Base-by-base conservation (phyloP, 2,329 filamentous ascomycete genomes). In the Aureobasidium vineae region DNA sequence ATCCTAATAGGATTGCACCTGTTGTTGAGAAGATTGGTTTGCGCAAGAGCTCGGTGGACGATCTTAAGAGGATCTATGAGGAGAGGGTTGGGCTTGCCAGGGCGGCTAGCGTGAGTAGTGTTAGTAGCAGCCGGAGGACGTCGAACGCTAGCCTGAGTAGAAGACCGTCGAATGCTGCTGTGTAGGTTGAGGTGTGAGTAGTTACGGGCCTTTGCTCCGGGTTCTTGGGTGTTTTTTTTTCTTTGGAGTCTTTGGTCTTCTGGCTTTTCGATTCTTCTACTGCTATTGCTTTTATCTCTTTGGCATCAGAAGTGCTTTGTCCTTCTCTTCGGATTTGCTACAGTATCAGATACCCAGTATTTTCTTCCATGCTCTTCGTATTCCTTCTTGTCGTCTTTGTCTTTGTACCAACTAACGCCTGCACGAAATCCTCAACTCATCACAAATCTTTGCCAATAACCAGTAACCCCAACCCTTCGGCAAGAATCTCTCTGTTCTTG, bases 41-140 rank as follows among this genome's bases (percentile, higher is more conserved):
- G 49, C 78, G 77, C 69, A 80, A 82, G 69, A 73, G 77, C 54
- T 78, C 76, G 21, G 81, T 83, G 5, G 81, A 82, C 53, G 79
- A 83, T 71, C 69, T 83, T 68, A 72, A 80, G 64, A 71, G 78
- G 69, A 70, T 83, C 63, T 83, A 82, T 67, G 81, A 83, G 70
- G 81, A 82, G 70, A 71, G 81, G 52, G 79, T 77, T 31, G 41
- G 60, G 1, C 33, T 67, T n/a, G 56, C 57, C 21, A 56, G 49
- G 15, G 59, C 66, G 16, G 60, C 47, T 7, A 63, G 60, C 19
- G 60, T 63, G 59, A 63, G 45, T 6, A 53, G 59, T 33, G 26
- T 21, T 16, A 41, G 45, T 28, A 33, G 59, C 15, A 49, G 45
- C 3, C 31, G 38, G 38, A 43, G 33, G 5, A 36, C 31, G 2